Percentiles rank a stretch among this genome's conserved stretches.
These are phyloP conservation scores for Penicillium sp. DNA, from an alignment of 2,329 filamentous ascomycete genomes.

Conservation along the genomic window DNA sequence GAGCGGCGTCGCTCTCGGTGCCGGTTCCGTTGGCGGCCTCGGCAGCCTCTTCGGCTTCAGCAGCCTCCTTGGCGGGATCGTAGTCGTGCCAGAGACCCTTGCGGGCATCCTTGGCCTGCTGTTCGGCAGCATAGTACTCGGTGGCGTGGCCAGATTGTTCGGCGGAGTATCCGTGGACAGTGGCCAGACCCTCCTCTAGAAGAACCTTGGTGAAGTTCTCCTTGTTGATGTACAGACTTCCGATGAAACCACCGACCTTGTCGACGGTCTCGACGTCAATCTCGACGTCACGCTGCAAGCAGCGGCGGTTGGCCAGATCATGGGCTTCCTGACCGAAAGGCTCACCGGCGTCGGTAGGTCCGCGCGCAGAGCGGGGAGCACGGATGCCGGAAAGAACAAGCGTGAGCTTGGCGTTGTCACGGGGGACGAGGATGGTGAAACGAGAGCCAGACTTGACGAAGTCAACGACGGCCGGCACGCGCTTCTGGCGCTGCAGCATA, in stretches of 20 bases:
- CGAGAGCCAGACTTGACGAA: conserved; percentile 97
- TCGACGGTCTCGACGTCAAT: conserved; percentile 94
- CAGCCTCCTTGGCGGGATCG: conserved; percentile 83
- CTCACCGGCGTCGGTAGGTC: conserved; percentile 78
- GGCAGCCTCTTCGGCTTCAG: conserved; percentile 55
- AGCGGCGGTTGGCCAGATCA: conserved; percentile 84
- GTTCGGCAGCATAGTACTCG: conserved; percentile 85
- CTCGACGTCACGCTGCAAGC: conserved; percentile 92
- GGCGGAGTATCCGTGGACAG: conserved; percentile 91
- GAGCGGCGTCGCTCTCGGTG: conserved; percentile 56
- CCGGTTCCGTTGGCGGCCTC: conserved; percentile 46
- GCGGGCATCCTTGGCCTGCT: conserved; percentile 81
- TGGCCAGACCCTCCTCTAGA: conserved; percentile 89
- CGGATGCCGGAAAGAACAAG: conserved; percentile 93
- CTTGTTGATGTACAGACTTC: conserved; percentile 86
- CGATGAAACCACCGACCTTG: conserved; percentile 97
- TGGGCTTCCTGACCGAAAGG: conserved; percentile 94
- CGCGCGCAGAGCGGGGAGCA: conserved; percentile 81
- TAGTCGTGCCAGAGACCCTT: conserved; percentile 94
- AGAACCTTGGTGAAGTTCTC: conserved; percentile 94
- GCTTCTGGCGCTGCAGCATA: conserved; percentile 85
- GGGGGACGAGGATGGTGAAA: conserved; percentile 87
- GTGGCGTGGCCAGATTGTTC: conserved; percentile 89
- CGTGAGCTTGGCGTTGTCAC: conserved; percentile 91
- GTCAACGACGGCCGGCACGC: conserved; percentile 89